phyloP scores from a whole-genome alignment of 2,329 filamentous ascomycete genomes.

The Alternaria tenuissima region DNA sequence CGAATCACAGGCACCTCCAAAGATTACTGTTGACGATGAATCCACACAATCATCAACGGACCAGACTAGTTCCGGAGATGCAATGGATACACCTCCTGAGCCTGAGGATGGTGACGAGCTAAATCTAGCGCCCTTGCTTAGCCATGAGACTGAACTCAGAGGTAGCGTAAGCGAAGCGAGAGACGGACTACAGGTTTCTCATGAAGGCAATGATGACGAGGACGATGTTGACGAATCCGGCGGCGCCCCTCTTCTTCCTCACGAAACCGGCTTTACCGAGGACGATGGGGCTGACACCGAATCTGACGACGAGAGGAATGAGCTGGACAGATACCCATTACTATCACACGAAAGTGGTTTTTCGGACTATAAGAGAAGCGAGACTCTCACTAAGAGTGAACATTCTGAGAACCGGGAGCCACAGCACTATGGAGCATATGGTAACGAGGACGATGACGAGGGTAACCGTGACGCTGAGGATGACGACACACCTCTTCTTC shows the following conservation, averaged over 20 bases:
- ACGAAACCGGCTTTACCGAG: constrained; percentile 28
- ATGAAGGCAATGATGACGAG: constrained; percentile 17
- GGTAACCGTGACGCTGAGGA: constrained; percentile 10
- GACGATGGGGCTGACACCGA: constrained; percentile 13
- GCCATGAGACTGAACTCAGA: constrained; percentile 18
- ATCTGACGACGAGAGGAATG: constrained; percentile 27
- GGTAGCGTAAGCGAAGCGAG: constrained; percentile 15
- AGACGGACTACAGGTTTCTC: constrained; percentile 22
- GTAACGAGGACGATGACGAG: constrained; percentile 7
- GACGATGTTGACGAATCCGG: constrained; percentile 11
- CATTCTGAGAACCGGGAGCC: constrained; percentile 17
- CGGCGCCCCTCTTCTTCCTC: constrained; percentile 30
- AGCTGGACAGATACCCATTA: constrained; percentile 42
- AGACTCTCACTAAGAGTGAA: constrained; percentile 26
- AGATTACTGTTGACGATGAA: constrained; percentile 32
- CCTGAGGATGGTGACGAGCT: constrained; percentile 25
- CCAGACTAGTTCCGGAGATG: constrained; percentile 28
- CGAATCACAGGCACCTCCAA: constrained; percentile 8
- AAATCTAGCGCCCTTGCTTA: constrained; percentile 19
- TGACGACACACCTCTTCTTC: constrained; percentile 29
- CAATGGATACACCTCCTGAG: constrained; percentile 30
- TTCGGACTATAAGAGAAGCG: constrained; percentile 24
- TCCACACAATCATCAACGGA: constrained; percentile 28
- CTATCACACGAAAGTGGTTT: constrained; percentile 49
- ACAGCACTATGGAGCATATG: constrained; percentile 19